phyloP scores from a whole-genome alignment of 2,329 filamentous ascomycete genomes.

The Aspergillus tubingensis region DNA sequence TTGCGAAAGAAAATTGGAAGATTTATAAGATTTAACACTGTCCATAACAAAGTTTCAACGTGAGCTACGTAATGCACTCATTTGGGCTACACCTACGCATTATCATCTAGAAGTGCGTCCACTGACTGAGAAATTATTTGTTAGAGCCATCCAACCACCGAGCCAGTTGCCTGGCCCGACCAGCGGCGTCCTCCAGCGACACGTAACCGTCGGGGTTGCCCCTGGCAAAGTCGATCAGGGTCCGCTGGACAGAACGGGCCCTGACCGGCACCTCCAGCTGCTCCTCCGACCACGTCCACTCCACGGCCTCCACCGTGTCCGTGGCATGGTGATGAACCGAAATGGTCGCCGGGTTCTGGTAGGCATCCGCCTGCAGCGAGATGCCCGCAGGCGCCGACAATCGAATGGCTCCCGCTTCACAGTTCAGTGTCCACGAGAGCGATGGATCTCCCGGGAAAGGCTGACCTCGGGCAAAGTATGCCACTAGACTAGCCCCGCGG shows the following conservation, averaged over 20 bases:
- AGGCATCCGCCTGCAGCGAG: not conserved
- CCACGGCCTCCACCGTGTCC: not conserved
- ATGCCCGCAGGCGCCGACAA: not conserved
- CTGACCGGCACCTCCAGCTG: not conserved
- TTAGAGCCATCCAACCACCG: not conserved
- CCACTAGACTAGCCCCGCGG: not conserved
- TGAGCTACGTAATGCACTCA: no score
- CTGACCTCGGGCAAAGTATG: not conserved
- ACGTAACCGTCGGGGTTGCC: not conserved
- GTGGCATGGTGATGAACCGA: not conserved
- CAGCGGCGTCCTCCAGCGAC: slow-evolving; percentile 1
- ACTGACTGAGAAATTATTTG: no score
- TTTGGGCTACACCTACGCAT: no score
- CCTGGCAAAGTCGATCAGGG: not conserved
- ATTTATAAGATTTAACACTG: no score
- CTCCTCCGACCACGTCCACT: slow-evolving; percentile 1
- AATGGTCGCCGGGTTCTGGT: not conserved
- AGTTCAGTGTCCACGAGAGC: not conserved
- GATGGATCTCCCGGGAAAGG: not conserved
- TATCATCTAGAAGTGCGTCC: no score
- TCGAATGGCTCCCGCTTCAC: not conserved
- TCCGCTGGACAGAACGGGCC: not conserved
- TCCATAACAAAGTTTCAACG: no score
- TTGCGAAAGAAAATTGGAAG: no score
- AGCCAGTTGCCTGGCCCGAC: not conserved